Conservation (phyloP, 345 rosid genomes). For the Geranium brycei region DNA sequence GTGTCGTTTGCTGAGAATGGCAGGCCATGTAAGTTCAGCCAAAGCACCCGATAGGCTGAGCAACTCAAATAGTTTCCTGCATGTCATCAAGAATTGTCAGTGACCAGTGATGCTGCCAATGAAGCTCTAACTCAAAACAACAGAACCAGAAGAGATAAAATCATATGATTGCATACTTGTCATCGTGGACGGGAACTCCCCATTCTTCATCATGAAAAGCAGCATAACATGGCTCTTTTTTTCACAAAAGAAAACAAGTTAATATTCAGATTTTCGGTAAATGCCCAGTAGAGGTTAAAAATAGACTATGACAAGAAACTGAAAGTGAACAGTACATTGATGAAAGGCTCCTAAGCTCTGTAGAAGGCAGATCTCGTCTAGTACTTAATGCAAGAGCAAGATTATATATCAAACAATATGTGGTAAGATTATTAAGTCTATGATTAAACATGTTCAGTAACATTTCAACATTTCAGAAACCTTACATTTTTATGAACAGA, state of each 20-base stretch:
- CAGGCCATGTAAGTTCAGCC: conserved; percentile 75
- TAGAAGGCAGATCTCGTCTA: neutral
- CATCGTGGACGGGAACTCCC: conserved; percentile 74
- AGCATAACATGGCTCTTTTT: conserved; percentile 40
- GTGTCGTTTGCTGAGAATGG: conserved; percentile 60
- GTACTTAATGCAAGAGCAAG: neutral
- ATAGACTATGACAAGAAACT: neutral
- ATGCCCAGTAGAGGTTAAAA: neutral
- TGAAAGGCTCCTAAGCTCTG: no score
- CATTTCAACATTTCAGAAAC: neutral
- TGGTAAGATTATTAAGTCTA: neutral
- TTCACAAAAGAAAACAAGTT: conserved; percentile 6
- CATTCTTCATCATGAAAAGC: conserved; percentile 90
- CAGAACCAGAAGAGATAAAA: neutral
- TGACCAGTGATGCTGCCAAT: neutral
- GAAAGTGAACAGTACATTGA: neutral
- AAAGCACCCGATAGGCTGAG: conserved; percentile 77
- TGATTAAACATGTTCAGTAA: no score
- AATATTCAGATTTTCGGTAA: conserved; percentile 5
- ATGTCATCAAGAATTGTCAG: conserved; percentile 8
- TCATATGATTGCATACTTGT: conserved; percentile 41
- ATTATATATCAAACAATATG: neutral
- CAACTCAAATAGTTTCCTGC: conserved; percentile 73
- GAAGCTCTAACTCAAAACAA: neutral
- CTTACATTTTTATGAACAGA: neutral